Conservation (phyloP, 2,329 filamentous ascomycete genomes). For the Metarhizium guizhouense region DNA sequence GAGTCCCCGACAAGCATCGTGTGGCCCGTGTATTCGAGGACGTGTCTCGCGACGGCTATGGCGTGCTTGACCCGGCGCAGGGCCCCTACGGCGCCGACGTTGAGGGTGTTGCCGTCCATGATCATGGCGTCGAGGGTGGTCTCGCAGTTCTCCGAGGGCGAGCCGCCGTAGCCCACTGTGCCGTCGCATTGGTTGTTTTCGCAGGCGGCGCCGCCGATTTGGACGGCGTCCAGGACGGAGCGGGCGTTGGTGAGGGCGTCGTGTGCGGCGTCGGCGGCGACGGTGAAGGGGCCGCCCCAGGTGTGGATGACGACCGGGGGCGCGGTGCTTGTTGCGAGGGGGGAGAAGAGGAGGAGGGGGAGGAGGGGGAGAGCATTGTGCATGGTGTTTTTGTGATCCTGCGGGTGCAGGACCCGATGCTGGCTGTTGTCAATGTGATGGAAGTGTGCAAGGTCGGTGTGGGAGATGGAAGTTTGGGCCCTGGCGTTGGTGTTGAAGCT, state of each 20-base stretch:
- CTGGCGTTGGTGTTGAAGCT: too few species aligned
- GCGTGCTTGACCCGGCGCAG: constrained; percentile 40
- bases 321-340: constrained; percentile 15
- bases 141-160: constrained; percentile 46
- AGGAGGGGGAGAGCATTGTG: constrained; percentile 11
- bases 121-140: constrained; percentile 51
- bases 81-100: constrained; percentile 42
- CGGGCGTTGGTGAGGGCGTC: constrained; percentile 20
- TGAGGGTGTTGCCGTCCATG: constrained; percentile 46
- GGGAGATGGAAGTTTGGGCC: too few species aligned
- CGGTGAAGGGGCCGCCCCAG: constrained; percentile 43
- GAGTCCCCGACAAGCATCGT: constrained; percentile 43
- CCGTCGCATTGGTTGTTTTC: constrained; percentile 44
- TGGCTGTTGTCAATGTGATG: too few species aligned
- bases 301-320: constrained; percentile 43
- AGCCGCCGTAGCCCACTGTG: constrained; percentile 46
- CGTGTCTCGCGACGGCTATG: constrained; percentile 39
- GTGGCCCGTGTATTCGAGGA: constrained; percentile 43
- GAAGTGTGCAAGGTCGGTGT: too few species aligned
- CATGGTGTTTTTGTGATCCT: neutral
- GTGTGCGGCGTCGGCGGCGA: constrained; percentile 43
- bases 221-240: constrained; percentile 41
- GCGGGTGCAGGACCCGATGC: too few species aligned
- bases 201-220: constrained; percentile 41
- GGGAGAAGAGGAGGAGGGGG: neutral